Percentiles rank a stretch among this genome's conserved stretches.
These are phyloP conservation scores for Pachysolen tannophilus DNA, from an alignment of 805 yeast species.

Conservation along the genomic window DNA sequence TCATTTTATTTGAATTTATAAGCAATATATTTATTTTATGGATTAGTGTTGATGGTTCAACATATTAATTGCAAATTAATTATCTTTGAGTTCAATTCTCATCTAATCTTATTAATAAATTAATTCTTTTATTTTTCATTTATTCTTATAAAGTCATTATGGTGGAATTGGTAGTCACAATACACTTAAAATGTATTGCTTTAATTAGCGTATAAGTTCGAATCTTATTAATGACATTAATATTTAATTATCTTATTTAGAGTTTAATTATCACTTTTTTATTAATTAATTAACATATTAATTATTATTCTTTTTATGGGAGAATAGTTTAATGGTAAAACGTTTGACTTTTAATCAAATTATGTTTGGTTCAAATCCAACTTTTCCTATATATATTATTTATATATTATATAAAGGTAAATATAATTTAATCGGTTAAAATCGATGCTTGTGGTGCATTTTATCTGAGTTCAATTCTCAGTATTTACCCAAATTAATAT, in stretches of 20 bases:
- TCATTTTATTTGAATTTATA: not conserved
- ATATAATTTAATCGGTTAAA: slow-evolving; percentile 7
- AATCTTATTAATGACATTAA: slow-evolving; percentile 3
- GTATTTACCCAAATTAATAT: too few relatives aligned
- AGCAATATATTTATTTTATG: slow-evolving; percentile 6
- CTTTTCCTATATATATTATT: too few relatives aligned
- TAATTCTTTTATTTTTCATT: too few relatives aligned
- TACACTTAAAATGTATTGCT: slow-evolving; percentile 10
- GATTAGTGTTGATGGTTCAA: slow-evolving; percentile 9
- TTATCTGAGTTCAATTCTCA: too few relatives aligned
- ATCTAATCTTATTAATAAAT: not conserved
- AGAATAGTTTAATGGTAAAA: too few relatives aligned
- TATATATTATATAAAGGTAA: not conserved
- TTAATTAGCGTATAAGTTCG: slow-evolving; percentile 9
- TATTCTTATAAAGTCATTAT: too few relatives aligned
- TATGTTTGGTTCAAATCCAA: too few relatives aligned
- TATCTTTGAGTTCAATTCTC: slow-evolving; percentile 5
- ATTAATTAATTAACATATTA: slow-evolving; percentile 5
- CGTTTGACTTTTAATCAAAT: too few relatives aligned
- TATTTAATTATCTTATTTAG: slow-evolving; percentile 5
- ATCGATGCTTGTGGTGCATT: slow-evolving; percentile 6
- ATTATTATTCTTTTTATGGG: too few relatives aligned
- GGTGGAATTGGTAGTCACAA: slow-evolving; percentile 9
- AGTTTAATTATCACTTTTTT: slow-evolving; percentile 9
- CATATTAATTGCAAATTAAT: slow-evolving; percentile 7